A percentile compares a stretch with the other conserved stretches of the same genome.
phyloP scores from a whole-genome alignment of 768 basidiomycete species.

The Trametes cingulata region DNA sequence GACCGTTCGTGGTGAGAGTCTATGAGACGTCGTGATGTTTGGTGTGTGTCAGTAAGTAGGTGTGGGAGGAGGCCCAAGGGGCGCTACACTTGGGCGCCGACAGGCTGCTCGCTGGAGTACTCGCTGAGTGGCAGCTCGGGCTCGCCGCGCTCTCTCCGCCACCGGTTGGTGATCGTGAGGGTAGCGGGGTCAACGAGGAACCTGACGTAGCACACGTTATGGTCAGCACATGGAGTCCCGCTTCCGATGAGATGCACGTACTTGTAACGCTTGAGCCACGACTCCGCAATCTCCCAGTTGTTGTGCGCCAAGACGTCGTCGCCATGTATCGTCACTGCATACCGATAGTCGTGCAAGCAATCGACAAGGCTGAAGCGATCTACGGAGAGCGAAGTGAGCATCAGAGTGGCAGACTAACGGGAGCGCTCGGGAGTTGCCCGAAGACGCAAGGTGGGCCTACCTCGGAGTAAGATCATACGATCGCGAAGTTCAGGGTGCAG shows the following conservation, averaged over 20 bases:
- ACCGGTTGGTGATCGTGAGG: constrained; percentile 75
- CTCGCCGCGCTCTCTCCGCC: constrained; percentile 84
- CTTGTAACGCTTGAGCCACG: constrained; percentile 84
- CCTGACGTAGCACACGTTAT: constrained; percentile 39
- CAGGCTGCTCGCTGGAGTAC: constrained; percentile 17
- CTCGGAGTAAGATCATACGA: constrained; percentile 85
- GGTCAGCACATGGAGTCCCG: neutral
- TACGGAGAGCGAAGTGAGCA: constrained; percentile 31
- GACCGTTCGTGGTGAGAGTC: neutral
- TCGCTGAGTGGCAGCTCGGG: constrained; percentile 40
- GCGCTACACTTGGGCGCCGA: constrained; percentile 5
- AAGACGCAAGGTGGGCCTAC: constrained; percentile 40
- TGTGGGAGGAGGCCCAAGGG: neutral
- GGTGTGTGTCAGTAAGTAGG: neutral
- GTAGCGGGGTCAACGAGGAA: constrained; percentile 78
- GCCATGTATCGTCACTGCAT: constrained; percentile 75
- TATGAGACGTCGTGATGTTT: too few species aligned
- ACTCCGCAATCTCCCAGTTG: constrained; percentile 89
- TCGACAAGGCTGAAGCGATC: constrained; percentile 81
- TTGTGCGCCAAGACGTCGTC: constrained; percentile 88
- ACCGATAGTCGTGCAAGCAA: constrained; percentile 72
- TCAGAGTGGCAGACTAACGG: too few species aligned
- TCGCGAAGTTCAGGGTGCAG: constrained; percentile 89
- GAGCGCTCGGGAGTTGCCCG: neutral
- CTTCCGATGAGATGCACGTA: constrained; percentile 29